Conservation (phyloP, 306 rosid species). For the Elaeagnus macrophylla region DNA sequence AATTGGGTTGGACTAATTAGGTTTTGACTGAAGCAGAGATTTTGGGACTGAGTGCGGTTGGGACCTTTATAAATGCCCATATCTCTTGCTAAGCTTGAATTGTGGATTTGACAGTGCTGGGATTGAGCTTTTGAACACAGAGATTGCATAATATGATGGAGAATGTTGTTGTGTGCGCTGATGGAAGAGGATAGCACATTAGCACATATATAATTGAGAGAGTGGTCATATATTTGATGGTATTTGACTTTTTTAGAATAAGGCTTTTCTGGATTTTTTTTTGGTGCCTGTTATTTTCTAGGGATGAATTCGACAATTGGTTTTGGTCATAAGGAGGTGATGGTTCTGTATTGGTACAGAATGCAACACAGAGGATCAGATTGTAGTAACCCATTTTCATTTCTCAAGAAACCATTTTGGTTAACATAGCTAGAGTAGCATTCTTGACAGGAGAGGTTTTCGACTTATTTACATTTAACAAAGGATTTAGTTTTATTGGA, state of each 20-base stretch:
- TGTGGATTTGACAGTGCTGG: conserved; percentile 25
- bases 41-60: conserved; percentile 19
- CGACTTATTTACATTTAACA: conserved; percentile 13
- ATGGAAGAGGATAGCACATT: conserved; percentile 72
- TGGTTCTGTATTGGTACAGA: conserved; percentile 32
- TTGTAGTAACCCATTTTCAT: conserved; percentile 36
- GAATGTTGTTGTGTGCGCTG: conserved; percentile 28
- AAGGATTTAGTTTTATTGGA: conserved; percentile 16
- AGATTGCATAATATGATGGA: conserved; percentile 40
- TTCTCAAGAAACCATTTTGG: conserved; percentile 36
- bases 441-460: conserved; percentile 10
- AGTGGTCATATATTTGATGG: conserved; percentile 36
- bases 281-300: conserved; percentile 2
- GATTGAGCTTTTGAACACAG: conserved; percentile 39
- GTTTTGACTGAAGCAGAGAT: conserved; percentile 30
- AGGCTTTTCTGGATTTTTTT: background rate
- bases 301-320: conserved; percentile 36
- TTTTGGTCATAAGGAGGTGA: conserved; percentile 28
- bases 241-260: conserved; percentile 2
- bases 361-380: conserved; percentile 30
- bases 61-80: conserved; percentile 9
- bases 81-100: conserved; percentile 22
- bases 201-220: conserved; percentile 34
- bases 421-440: conserved; percentile 35
- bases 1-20: conserved; percentile 31